phyloP scores from a whole-genome alignment of 2,329 filamentous ascomycete genomes.

The Graphilbum sp. region DNA sequence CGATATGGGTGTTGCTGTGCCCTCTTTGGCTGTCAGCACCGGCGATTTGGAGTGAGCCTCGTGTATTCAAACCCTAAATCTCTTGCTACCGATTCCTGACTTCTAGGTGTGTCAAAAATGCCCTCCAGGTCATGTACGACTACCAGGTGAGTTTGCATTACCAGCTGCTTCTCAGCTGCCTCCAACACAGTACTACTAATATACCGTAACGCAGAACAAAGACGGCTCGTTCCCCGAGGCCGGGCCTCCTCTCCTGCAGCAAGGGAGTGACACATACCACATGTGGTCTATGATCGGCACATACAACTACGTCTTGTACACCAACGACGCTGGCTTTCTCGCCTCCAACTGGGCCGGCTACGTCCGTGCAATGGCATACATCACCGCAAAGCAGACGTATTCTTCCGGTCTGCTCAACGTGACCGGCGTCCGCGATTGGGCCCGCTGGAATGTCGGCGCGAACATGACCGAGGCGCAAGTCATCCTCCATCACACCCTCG shows the following conservation, averaged over 20 bases:
- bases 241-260: slow-evolving; percentile 24
- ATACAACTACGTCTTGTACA: slow-evolving; percentile 38
- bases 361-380: slow-evolving; percentile 14
- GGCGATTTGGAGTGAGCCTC: slow-evolving; percentile 24
- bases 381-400: slow-evolving; percentile 11
- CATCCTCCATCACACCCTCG: slow-evolving; percentile 37
- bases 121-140: slow-evolving; percentile 25
- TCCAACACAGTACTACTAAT: no score
- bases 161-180: no score
- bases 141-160: slow-evolving; percentile 10
- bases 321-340: slow-evolving; percentile 25
- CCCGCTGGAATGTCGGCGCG: slow-evolving; percentile 28
- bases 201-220: slow-evolving; percentile 11
- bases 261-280: slow-evolving; percentile 17
- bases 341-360: slow-evolving; percentile 17
- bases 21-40: slow-evolving; percentile 30
- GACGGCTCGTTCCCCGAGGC: slow-evolving; percentile 33
- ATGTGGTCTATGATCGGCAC: slow-evolving; percentile 33
- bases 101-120: slow-evolving; percentile 22
- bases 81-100: neutral
- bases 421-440: slow-evolving; percentile 34
- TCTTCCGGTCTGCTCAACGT: slow-evolving; percentile 27
- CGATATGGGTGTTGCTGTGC: slow-evolving; percentile 37
- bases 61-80: neutral
- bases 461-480: slow-evolving; percentile 35